These are phyloP conservation scores for Waltiozyma sp. DNA, from an alignment of 1,139 yeast genomes.

Conservation along the genomic window DNA sequence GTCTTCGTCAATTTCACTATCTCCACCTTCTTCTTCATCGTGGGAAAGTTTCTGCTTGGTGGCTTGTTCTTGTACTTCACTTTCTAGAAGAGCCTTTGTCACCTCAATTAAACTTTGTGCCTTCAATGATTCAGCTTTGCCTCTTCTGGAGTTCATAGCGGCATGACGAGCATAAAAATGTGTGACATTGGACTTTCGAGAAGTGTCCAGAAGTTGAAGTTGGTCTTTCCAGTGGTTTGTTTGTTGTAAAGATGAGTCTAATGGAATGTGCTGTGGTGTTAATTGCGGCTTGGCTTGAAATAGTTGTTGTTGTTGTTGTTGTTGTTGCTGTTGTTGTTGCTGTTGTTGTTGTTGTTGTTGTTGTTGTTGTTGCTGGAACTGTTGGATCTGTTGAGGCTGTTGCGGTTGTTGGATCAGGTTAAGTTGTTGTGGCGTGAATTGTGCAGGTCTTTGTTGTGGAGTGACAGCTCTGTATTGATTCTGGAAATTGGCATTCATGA, in stretches of 20 bases:
- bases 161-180: constrained; percentile 91
- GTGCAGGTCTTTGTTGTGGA: constrained; percentile 25
- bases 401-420: constrained; percentile 21
- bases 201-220: constrained; percentile 63
- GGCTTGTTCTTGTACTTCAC: constrained; percentile 18
- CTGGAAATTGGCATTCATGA: constrained; percentile 29
- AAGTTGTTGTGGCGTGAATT: constrained; percentile 18
- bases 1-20: constrained; percentile 60
- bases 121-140: constrained; percentile 24
- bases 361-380: constrained; percentile 20
- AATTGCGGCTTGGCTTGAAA: constrained; percentile 15
- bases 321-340: constrained; percentile 15
- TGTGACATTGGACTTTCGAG: constrained; percentile 64
- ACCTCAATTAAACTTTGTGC: constrained; percentile 42
- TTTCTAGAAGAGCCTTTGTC: constrained; percentile 37
- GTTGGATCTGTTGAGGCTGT: constrained; percentile 21
- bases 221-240: constrained; percentile 73
- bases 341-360: constrained; percentile 21
- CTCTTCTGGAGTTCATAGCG: constrained; percentile 65
- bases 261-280: constrained; percentile 29
- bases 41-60: constrained; percentile 46
- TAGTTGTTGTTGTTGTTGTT: constrained; percentile 22
- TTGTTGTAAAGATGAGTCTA: constrained; percentile 22
- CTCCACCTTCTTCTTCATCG: constrained; percentile 28
- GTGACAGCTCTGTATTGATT: constrained; percentile 22